A percentile compares a stretch with the other conserved stretches of the same genome.
Evolutionary conservation across 75 land plant genomes (phyloP).

Genomic region (Pinus taeda): DNA sequence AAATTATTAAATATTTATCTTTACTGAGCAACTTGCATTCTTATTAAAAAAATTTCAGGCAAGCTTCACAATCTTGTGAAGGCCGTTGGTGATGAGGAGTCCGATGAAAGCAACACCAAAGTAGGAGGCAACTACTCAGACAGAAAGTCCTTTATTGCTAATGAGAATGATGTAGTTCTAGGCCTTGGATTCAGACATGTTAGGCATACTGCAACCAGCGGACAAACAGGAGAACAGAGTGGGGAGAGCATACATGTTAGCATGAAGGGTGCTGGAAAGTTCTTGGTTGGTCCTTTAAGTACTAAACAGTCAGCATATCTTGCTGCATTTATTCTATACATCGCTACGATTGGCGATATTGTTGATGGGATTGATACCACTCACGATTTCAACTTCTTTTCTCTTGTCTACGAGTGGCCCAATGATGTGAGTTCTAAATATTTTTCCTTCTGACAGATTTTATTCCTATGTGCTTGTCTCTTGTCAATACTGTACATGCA

Average conservation of each 20-base stretch:
- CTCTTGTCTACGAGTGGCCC: conserved; percentile 94
- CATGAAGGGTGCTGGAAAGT: conserved; percentile 66
- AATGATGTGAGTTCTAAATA: conserved; percentile 73
- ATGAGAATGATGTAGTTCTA: conserved; percentile 60
- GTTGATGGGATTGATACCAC: conserved; percentile 99
- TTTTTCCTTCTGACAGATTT: not conserved
- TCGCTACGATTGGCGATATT: conserved; percentile 97
- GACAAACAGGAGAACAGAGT: conserved; percentile 34
- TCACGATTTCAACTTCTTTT: conserved; percentile 98
- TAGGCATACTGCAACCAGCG: conserved; percentile 25
- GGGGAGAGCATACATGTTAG: conserved; percentile 33
- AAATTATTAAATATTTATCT: conserved; percentile 4
- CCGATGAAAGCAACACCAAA: conserved; percentile 28
- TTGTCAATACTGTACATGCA: too few species aligned
- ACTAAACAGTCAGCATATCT: conserved; percentile 81
- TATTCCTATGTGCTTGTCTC: too few species aligned
- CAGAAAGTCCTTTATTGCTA: conserved; percentile 21
- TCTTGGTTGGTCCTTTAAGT: conserved; percentile 59
- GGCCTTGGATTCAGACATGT: conserved; percentile 63
- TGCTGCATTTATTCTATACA: conserved; percentile 91
- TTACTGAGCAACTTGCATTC: conserved; percentile 8
- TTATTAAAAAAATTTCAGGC: conserved; percentile 37
- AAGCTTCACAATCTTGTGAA: conserved; percentile 97
- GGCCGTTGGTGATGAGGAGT: conserved; percentile 90
- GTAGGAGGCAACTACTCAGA: conserved; percentile 30